Conservation (phyloP, 306 rosid species). For the Corylus heterophylla region DNA sequence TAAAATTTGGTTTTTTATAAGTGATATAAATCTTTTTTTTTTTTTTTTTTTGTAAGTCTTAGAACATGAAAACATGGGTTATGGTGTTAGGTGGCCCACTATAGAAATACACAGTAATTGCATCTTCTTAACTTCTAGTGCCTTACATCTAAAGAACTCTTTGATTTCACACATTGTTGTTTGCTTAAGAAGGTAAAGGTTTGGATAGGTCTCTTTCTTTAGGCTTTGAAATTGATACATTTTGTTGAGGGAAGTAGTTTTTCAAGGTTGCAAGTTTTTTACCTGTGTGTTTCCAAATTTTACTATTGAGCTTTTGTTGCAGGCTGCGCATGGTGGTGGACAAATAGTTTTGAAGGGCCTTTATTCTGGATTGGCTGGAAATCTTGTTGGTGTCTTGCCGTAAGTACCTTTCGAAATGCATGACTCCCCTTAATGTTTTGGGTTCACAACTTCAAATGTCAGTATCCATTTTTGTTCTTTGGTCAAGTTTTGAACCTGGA, state of each 20-base stretch:
- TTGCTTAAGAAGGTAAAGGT: not conserved
- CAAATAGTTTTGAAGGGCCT: constrained; percentile 77
- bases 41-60: not conserved
- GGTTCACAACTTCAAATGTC: not conserved
- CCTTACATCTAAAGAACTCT: not conserved
- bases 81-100: not conserved
- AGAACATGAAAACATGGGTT: not conserved
- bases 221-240: not conserved
- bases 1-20: not conserved
- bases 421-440: constrained; percentile 25
- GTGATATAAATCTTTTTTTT: not conserved
- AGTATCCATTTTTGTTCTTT: constrained; percentile 14
- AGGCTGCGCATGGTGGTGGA: constrained; percentile 94
- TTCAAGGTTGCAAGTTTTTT: not conserved
- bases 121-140: not conserved
- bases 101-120: not conserved
- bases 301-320: constrained; percentile 20
- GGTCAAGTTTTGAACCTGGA: not conserved
- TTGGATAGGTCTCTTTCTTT: not conserved
- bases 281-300: constrained; percentile 9
- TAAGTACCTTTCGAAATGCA: constrained; percentile 49
- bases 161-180: not conserved
- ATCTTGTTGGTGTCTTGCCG: constrained; percentile 96
- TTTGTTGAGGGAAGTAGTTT: not conserved
- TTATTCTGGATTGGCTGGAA: constrained; percentile 95